Evolutionary conservation across 163 green algal genomes (phyloP), one percentile per base, ranked within the genome.

Genomic region (Chlamydomonas reinhardtii): DNA sequence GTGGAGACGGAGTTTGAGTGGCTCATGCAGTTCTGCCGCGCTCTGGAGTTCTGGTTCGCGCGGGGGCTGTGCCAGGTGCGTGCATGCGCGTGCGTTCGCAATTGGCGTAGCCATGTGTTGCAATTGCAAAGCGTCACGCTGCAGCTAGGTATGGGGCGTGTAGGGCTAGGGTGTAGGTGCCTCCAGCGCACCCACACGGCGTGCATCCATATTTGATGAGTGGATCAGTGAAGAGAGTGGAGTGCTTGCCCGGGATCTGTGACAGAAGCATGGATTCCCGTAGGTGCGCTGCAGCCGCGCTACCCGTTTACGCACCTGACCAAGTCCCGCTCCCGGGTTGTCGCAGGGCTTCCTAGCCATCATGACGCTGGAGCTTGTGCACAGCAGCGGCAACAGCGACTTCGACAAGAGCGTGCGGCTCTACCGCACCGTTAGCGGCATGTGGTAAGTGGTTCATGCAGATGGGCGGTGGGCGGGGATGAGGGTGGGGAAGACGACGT

Each of bases 331-430:
- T n/a, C n/a, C n/a, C n/a, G n/a, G n/a, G n/a, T n/a, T 34, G 5
- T 34, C 8, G 17, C 56, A 86, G 81, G 81, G 71, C 16, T 86
- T 86, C 59, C 59, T 86, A 6, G 81, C 81, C 29, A 31, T 86
- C 29, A 73, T 86, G 70, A 86, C 81, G 5, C 37, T 81, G 35
- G 81, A 86, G 81, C 71, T 86, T 59, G 81, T 74, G 16, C 59
- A 86, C 70, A 74, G 56, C 70, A 80, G 17, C 70, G 81, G 81
- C 35, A 86, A 73, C 31, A 86, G 70, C 71, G 81, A 86, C 39
- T 80, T 86, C 8, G 81, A 86, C 29, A 86, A 80, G 39, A 69
- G 35, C 1, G 56, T 86, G 19, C 70, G 70, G n/a, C 29, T 86
- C 0, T 86, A 86, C 70, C 81, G 81, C 35, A 80, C 56, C 2